Evolutionary conservation across 108 stramenopile genomes (phyloP), one percentile per base, ranked within the genome.

Genomic region (Discostella pseudostelligera): DNA sequence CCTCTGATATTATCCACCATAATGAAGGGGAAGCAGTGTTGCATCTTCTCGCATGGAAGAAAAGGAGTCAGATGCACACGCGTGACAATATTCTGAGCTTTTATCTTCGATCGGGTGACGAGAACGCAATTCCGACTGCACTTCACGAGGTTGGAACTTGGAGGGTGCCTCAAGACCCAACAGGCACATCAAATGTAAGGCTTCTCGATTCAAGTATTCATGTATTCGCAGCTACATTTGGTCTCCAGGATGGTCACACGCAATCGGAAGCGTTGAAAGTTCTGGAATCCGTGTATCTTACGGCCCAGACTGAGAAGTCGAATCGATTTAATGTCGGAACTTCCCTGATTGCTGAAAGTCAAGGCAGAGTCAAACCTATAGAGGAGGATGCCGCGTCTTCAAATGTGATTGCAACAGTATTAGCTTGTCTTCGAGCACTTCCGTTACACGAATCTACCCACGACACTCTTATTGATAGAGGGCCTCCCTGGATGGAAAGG

Each of bases 61-160:
- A 70, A 28, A 58, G 56, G 16, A 48, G 26, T 65, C 79, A 28
- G 53, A 59, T 42, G 12, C 43, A 46, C 17, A 36, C 16, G 14
- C 55, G 19, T 22, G 43, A 40, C 28, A 40, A 61, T 9, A 85
- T 88, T 70, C 84, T 93, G 47, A 85, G 75, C 6, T 59, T 74
- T 51, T 65, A 73, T 48, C 58, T 74, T 16, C 42, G 46, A 9
- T 81, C 81, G 17, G 69, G 60, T 14, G 40, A 67, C n/a, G 56
- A 69, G 13, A 78, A 74, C 16, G 61, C 78, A 9, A 56, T 71
- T 47, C 84, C 87, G 19, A 92, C 90, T 16, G 86, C 87, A 1
- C 80, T 94, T 40, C 93, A 94, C 62, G 83, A 79, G 51, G 88
- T 89, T 19, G 93, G 93, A 29, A 90, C 82, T 51, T 94, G 93